Evolutionary conservation across 495 filamentous ascomycete species (phyloP).

Genomic region (Stereocaulon alpinum): DNA sequence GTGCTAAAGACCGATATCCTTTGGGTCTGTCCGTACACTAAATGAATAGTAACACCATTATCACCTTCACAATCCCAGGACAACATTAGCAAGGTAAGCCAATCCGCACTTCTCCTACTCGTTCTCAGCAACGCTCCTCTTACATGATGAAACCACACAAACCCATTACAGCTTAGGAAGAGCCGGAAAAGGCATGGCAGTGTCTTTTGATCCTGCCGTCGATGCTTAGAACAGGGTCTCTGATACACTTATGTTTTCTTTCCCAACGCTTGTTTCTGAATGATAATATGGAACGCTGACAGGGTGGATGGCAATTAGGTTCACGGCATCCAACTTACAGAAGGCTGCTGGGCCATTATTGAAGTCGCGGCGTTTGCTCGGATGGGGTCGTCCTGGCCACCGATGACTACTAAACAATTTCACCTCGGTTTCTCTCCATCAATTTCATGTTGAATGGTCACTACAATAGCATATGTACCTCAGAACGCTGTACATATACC

Average conservation of each 20-base stretch:
- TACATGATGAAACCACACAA: conserved; percentile 21
- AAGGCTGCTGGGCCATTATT: too few relatives aligned
- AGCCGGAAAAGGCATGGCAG: conserved; percentile 26
- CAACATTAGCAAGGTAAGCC: background rate
- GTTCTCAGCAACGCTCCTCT: background rate
- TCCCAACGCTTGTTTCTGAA: background rate
- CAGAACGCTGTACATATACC: too few relatives aligned
- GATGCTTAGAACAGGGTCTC: conserved; percentile 25
- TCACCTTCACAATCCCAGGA: background rate
- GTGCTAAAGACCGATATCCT: too few relatives aligned
- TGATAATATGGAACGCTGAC: background rate
- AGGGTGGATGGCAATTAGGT: too few relatives aligned
- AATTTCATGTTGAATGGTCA: too few relatives aligned
- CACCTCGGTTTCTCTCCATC: too few relatives aligned
- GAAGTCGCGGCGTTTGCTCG: too few relatives aligned
- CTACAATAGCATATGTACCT: too few relatives aligned
- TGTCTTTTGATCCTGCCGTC: conserved; percentile 17
- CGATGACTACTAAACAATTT: too few relatives aligned
- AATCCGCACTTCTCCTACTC: background rate
- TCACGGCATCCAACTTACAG: too few relatives aligned
- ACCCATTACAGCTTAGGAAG: conserved; percentile 23
- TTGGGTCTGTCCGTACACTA: background rate
- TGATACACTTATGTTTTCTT: conserved; percentile 2
- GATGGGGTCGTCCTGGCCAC: too few relatives aligned
- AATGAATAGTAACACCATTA: background rate